Evolutionary conservation across 495 filamentous ascomycete genomes (phyloP), one percentile per base, ranked within the genome.

Genomic region (Antarctomyces pellizariae): DNA sequence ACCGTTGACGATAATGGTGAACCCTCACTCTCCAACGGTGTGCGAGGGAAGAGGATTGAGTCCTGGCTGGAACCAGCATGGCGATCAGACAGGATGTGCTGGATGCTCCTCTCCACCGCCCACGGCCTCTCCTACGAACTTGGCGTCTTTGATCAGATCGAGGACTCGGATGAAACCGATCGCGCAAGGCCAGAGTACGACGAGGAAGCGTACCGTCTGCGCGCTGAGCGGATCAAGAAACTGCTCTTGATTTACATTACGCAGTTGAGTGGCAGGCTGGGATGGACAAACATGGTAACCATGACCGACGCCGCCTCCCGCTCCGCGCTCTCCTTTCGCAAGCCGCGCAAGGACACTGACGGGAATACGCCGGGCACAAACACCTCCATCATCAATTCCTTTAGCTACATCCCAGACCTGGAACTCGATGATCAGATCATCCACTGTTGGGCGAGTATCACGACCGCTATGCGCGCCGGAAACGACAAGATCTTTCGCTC

Each of bases 11-110:
- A 56, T 4, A 56, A 61, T 31, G 48, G 43, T 3, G 50, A 42
- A 21, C 48, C 48, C 21, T 46, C 47, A 23, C 43, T 47, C 7
- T 43, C 56, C n/a, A 51, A 49, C 12, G 56, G 54, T 3, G 54
- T 71, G 7, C 64, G 67, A 5, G 70, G 68, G 5, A 64, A 64
- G 46, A 67, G 75, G 13, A 84, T 92, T 28, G 78, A 82, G 40
- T 82, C 78, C 42, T 95, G 86, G 76, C 64, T 91, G 16, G 86
- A 95, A 45, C 86, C 86, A 9, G 80, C 78, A n/a, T 83, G 80
- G 76, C 56, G 84, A 35, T 90, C 78, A 33, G 86, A 97, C 35
- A 73, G 83, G 21, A 91, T 97, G 82, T 91, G 78, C 36, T 93
- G 86, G 89, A 95, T 92, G 78, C 46, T 97, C 8, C 61, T 97